Evolutionary conservation across 2,329 filamentous ascomycete genomes (phyloP).

Genomic region (Apiospora malaysiana): DNA sequence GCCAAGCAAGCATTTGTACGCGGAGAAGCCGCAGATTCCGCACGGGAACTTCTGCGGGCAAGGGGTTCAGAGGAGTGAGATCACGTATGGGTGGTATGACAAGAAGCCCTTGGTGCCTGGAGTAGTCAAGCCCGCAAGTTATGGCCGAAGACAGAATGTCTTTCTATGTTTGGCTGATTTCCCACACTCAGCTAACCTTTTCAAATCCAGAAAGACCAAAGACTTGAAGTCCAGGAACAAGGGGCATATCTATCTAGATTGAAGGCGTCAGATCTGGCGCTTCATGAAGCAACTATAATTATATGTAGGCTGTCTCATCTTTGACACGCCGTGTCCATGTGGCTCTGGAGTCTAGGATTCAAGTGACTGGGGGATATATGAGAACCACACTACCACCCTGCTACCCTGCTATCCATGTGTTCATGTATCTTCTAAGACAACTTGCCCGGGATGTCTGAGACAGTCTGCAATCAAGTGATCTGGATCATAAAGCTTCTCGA

Average conservation of each 20-base stretch:
- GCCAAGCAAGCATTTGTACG: not conserved
- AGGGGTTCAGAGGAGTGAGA: not conserved
- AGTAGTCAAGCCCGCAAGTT: not conserved
- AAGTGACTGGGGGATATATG: not conserved
- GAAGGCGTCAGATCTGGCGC: not conserved
- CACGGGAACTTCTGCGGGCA: not conserved
- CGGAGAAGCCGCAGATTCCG: not conserved
- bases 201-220: not conserved
- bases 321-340: slow-evolving; percentile 8
- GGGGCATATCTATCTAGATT: not conserved
- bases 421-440: slow-evolving; percentile 13
- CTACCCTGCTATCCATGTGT: slow-evolving; percentile 3
- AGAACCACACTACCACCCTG: not conserved
- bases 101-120: not conserved
- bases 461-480: not conserved
- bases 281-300: not conserved
- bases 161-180: not conserved
- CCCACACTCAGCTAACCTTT: not conserved
- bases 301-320: slow-evolving; percentile 9
- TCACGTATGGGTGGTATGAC: not conserved
- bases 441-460: not conserved
- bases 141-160: not conserved
- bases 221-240: not conserved
- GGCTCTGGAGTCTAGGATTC: slow-evolving; percentile 8
- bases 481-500: slow-evolving; percentile 11